These are phyloP conservation scores for Candida broadrunensis DNA, from an alignment of 805 yeast genomes.

Conservation along the genomic window DNA sequence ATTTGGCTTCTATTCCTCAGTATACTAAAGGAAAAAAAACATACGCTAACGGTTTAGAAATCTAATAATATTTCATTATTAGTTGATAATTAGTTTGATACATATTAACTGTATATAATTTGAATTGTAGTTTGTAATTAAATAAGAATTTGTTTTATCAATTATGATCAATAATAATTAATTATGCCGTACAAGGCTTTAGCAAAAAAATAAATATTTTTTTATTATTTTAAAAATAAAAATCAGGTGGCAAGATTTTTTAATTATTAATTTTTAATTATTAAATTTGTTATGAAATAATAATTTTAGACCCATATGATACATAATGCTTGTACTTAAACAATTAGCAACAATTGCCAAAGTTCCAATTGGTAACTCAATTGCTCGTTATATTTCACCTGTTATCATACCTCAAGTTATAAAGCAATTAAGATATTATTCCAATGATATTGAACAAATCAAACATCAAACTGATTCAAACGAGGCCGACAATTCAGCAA, in stretches of 20 bases:
- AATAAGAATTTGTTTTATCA: too few species aligned
- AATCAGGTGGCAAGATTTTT: too few species aligned
- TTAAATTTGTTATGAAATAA: too few species aligned
- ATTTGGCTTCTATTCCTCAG: conserved; percentile 13
- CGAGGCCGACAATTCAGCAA: conserved; percentile 30
- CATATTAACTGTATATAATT: conserved; percentile 9
- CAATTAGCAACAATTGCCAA: neutral
- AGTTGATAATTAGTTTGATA: conserved; percentile 30
- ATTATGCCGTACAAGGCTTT: too few species aligned
- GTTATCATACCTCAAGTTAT: neutral
- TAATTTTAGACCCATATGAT: too few species aligned
- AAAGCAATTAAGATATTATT: conserved; percentile 1
- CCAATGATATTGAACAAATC: conserved; percentile 27
- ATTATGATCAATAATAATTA: too few species aligned
- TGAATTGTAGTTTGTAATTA: too few species aligned
- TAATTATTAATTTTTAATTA: too few species aligned
- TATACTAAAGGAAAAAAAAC: conserved; percentile 3
- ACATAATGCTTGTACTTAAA: too few species aligned
- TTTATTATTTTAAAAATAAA: too few species aligned
- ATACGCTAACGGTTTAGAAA: conserved; percentile 23
- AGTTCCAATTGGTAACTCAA: neutral
- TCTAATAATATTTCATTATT: conserved; percentile 15
- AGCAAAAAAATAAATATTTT: too few species aligned
- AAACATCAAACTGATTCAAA: conserved; percentile 27
- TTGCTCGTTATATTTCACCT: neutral